Evolutionary conservation across 2,329 filamentous ascomycete species (phyloP), one percentile per base, ranked within the genome.

Genomic region (Hypoxylon sp.): DNA sequence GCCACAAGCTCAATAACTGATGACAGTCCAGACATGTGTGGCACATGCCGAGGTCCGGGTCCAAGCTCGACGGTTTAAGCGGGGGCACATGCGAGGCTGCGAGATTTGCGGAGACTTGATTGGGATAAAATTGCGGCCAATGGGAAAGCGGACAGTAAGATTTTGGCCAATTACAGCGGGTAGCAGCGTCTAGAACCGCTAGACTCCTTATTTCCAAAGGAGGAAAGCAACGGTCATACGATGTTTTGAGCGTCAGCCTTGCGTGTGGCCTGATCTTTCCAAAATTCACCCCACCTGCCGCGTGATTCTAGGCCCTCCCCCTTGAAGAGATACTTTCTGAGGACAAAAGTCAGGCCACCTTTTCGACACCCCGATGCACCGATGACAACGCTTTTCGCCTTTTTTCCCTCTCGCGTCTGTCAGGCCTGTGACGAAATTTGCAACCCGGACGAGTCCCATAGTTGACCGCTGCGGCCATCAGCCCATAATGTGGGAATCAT

Each of bases 181-280:
- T 11, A 20, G 5, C 48, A 11, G 55, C 69, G 42, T 68, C 69
- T 70, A 68, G 69, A 71, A 50, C 54, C 66, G 61, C 53, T 58
- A 46, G 27, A 44, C 44, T 56, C 56, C 42, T 65, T 65, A 48
- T 60, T 66, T 33, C 61, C 53, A 59, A 62, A 56, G 54, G 31
- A 56, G 54, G 33, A 44, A 70, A 70, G 73, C 72, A 69, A 61
- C 48, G 61, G 73, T 77, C 75, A 73, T 77, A 77, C 75, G 75
- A 77, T 77, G 22, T 72, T 67, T 59, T 68, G 30, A 40, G 62
- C 59, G 56, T 69, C 66, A 77, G 74, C 75, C 75, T 77, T 69
- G 75, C 67, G 69, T 71, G 74, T 77, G 74, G 75, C 70, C 73
- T 76, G 74, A 77, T 77, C 66, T 71, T 72, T 66, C 14, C 50